Percentiles rank a stretch among this genome's conserved stretches.
Evolutionary conservation across 2,329 filamentous ascomycete genomes (phyloP).

Genomic region (Monascus ruber): DNA sequence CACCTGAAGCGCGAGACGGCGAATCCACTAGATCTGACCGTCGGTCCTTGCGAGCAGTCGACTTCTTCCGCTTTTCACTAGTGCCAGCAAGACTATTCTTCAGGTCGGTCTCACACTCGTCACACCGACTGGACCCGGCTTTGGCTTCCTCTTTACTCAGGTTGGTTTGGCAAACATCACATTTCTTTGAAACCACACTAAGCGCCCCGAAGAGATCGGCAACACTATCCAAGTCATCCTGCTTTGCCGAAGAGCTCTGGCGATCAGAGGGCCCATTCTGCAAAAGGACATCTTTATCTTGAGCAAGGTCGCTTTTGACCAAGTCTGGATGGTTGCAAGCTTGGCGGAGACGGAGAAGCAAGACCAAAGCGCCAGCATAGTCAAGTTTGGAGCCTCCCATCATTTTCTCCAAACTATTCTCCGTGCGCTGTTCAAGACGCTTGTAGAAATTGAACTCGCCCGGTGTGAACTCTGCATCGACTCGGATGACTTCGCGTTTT

Average conservation of each 20-base stretch:
- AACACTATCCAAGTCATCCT: conserved; percentile 65
- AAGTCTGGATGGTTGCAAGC: conserved; percentile 90
- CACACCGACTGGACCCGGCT: conserved; percentile 50
- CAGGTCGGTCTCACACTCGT: conserved; percentile 64
- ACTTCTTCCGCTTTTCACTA: conserved; percentile 35
- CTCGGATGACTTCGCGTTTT: conserved; percentile 73
- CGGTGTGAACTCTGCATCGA: conserved; percentile 65
- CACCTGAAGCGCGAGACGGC: conserved; percentile 11
- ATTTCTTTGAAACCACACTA: conserved; percentile 64
- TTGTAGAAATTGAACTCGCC: conserved; percentile 80
- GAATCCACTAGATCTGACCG: conserved; percentile 22
- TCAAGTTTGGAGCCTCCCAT: conserved; percentile 69
- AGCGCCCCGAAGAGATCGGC: conserved; percentile 79
- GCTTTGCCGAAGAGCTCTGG: conserved; percentile 39
- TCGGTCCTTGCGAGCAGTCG: conserved; percentile 31
- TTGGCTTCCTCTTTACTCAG: conserved; percentile 47
- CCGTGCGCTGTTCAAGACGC: conserved; percentile 69
- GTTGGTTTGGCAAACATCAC: conserved; percentile 68
- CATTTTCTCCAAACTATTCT: conserved; percentile 79
- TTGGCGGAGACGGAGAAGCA: conserved; percentile 82
- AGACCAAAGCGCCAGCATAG: conserved; percentile 85
- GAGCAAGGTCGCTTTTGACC: conserved; percentile 71
- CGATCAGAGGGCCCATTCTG: conserved; percentile 45
- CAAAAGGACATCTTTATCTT: conserved; percentile 74
- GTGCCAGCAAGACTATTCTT: conserved; percentile 40